Percentiles rank a stretch among this genome's conserved stretches.
Conservation (phyloP, 108 stramenopile genomes). For the Pseudonitzschia multistriata region DNA sequence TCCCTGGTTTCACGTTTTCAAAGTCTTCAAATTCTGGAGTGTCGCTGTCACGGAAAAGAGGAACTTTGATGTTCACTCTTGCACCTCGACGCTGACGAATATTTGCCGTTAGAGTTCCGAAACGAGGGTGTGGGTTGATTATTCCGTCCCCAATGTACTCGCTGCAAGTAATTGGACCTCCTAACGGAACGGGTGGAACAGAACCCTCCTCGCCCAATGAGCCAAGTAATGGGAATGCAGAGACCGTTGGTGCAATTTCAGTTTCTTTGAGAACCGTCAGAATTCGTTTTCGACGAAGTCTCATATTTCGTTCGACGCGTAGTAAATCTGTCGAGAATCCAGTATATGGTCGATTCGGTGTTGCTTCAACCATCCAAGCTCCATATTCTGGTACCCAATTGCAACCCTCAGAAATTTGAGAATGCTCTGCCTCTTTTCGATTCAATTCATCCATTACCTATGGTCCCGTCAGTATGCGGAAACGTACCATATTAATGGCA, state of each 20-base stretch:
- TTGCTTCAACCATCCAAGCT: slow-evolving; percentile 99
- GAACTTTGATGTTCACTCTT: slow-evolving; percentile 94
- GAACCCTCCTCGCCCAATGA: slow-evolving; percentile 79
- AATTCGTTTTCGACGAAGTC: slow-evolving; percentile 90
- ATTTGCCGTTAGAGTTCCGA: slow-evolving; percentile 94
- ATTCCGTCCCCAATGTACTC: slow-evolving; percentile 93
- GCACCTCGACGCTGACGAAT: slow-evolving; percentile 89
- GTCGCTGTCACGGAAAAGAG: slow-evolving; percentile 89
- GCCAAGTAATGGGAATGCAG: slow-evolving; percentile 85
- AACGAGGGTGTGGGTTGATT: slow-evolving; percentile 98
- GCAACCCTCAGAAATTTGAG: slow-evolving; percentile 79
- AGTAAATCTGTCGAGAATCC: slow-evolving; percentile 90
- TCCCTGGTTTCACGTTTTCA: slow-evolving; percentile 31
- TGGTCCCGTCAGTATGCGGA: neutral
- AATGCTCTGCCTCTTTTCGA: slow-evolving; percentile 64
- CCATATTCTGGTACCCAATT: slow-evolving; percentile 97
- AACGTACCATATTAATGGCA: neutral
- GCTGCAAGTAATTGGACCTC: slow-evolving; percentile 85
- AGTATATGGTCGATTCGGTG: slow-evolving; percentile 91
- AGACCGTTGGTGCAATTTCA: slow-evolving; percentile 93
- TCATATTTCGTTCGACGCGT: slow-evolving; percentile 98
- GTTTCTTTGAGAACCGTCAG: slow-evolving; percentile 79
- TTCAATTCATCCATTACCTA: slow-evolving; percentile 91
- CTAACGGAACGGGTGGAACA: slow-evolving; percentile 66
- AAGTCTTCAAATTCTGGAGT: slow-evolving; percentile 84